These are phyloP conservation scores for Cucurbita maxima DNA, from an alignment of 306 rosid genomes.

Conservation along the genomic window DNA sequence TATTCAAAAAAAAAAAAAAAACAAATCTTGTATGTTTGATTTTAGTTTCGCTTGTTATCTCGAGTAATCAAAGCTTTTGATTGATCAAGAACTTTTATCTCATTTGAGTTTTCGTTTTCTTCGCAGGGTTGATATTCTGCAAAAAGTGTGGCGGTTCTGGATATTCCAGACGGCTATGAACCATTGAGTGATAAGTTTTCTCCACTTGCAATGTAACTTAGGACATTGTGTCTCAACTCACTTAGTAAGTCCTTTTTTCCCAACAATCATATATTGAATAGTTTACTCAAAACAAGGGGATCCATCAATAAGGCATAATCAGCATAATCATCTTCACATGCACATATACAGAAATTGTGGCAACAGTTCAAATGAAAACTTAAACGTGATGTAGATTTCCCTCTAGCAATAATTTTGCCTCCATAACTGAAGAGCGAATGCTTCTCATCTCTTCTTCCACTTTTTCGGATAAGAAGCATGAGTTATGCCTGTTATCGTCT, in stretches of 20 bases:
- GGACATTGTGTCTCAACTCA: background rate
- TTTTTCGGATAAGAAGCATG: constrained; percentile 30
- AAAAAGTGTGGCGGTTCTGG: constrained; percentile 98
- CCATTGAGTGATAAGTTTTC: background rate
- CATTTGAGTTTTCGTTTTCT: background rate
- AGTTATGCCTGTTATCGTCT: constrained; percentile 16
- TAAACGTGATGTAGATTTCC: constrained; percentile 7
- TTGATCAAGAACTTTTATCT: background rate
- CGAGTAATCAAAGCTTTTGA: background rate
- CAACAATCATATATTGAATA: background rate
- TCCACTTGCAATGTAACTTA: background rate
- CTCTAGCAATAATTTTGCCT: constrained; percentile 42
- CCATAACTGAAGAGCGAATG: constrained; percentile 32
- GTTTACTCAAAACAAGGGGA: background rate
- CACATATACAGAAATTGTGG: background rate
- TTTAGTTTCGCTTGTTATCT: background rate
- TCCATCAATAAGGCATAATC: background rate
- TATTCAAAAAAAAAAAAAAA: too few relatives aligned
- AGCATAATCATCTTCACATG: background rate
- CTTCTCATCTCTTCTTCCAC: constrained; percentile 39
- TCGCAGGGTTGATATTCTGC: constrained; percentile 79
- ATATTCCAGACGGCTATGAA: constrained; percentile 76
- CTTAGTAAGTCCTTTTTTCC: background rate
- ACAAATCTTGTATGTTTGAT: background rate
- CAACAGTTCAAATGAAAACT: constrained; percentile 1